Percentiles rank a stretch among this genome's conserved stretches.
phyloP scores from a whole-genome alignment of 2,329 filamentous ascomycete genomes.

The Neonectria sp. region DNA sequence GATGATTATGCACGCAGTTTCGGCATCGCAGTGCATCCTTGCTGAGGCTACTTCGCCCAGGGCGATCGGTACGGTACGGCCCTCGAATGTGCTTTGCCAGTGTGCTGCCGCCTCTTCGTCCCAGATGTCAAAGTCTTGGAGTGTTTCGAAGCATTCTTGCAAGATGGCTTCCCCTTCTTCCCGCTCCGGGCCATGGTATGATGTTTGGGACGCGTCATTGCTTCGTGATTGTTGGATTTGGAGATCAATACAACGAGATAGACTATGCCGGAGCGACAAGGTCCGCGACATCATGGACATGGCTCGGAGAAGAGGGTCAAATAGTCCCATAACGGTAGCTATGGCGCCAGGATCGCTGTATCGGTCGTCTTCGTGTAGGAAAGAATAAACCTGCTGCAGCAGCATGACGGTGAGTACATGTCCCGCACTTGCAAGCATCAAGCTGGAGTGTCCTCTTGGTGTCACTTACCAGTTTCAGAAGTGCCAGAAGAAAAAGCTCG shows the following conservation, averaged over 20 bases:
- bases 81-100: slow-evolving; percentile 51
- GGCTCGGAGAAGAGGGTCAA: slow-evolving; percentile 50
- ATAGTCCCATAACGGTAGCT: slow-evolving; percentile 46
- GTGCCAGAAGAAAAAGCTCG: slow-evolving; percentile 50
- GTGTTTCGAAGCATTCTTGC: slow-evolving; percentile 46
- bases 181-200: background rate
- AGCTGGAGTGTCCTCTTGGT: too few relatives aligned
- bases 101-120: slow-evolving; percentile 50
- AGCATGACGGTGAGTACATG: too few relatives aligned
- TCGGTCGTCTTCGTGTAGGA: slow-evolving; percentile 49
- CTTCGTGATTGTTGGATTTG: slow-evolving; percentile 5
- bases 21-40: slow-evolving; percentile 46
- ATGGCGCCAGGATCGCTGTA: slow-evolving; percentile 52
- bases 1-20: slow-evolving; percentile 53
- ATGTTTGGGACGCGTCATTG: background rate
- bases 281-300: slow-evolving; percentile 51
- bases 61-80: slow-evolving; percentile 44
- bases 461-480: slow-evolving; percentile 49
- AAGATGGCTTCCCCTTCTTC: slow-evolving; percentile 28
- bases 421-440: too few relatives aligned
- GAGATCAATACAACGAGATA: slow-evolving; percentile 24
- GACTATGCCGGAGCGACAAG: slow-evolving; percentile 34
- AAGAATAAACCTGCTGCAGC: slow-evolving; percentile 52
- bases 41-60: slow-evolving; percentile 45
- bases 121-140: slow-evolving; percentile 50